A percentile compares a stretch with the other conserved stretches of the same genome.
Conservation (phyloP, 352 stramenopile species). For the Globisporangium solare region DNA sequence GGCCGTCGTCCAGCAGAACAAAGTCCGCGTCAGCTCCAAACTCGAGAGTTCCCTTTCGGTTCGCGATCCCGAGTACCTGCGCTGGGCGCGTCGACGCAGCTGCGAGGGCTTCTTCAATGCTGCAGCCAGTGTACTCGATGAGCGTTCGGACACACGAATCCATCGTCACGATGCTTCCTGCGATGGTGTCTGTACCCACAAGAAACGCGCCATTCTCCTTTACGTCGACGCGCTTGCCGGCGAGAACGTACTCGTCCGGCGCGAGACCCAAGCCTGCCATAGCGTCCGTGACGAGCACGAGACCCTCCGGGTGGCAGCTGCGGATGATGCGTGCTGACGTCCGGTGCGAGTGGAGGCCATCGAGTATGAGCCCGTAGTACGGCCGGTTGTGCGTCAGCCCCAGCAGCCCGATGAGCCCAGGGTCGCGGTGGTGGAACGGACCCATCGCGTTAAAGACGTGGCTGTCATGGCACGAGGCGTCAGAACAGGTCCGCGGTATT, state of each 20-base stretch:
- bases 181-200: slow-evolving; percentile 73
- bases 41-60: slow-evolving; percentile 62
- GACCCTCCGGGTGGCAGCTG: slow-evolving; percentile 64
- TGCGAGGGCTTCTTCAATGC: slow-evolving; percentile 62
- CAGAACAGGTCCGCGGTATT: too few species aligned
- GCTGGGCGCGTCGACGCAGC: slow-evolving; percentile 77
- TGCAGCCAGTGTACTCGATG: slow-evolving; percentile 79
- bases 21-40: slow-evolving; percentile 82
- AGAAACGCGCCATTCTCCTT: slow-evolving; percentile 38
- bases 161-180: slow-evolving; percentile 80
- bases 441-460: slow-evolving; percentile 92
- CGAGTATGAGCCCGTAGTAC: slow-evolving; percentile 84
- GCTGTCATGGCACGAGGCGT: slow-evolving; percentile 9
- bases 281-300: slow-evolving; percentile 80
- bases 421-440: slow-evolving; percentile 88
- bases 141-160: slow-evolving; percentile 80
- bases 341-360: slow-evolving; percentile 85
- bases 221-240: slow-evolving; percentile 60
- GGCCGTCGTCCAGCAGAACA: slow-evolving; percentile 67
- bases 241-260: slow-evolving; percentile 69
- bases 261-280: slow-evolving; percentile 83
- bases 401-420: slow-evolving; percentile 84
- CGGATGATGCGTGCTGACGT: slow-evolving; percentile 80
- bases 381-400: slow-evolving; percentile 41
- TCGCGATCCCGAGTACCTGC: slow-evolving; percentile 49